These are phyloP conservation scores for Globisporangium emineosum DNA, from an alignment of 352 stramenopile genomes.

Conservation along the genomic window DNA sequence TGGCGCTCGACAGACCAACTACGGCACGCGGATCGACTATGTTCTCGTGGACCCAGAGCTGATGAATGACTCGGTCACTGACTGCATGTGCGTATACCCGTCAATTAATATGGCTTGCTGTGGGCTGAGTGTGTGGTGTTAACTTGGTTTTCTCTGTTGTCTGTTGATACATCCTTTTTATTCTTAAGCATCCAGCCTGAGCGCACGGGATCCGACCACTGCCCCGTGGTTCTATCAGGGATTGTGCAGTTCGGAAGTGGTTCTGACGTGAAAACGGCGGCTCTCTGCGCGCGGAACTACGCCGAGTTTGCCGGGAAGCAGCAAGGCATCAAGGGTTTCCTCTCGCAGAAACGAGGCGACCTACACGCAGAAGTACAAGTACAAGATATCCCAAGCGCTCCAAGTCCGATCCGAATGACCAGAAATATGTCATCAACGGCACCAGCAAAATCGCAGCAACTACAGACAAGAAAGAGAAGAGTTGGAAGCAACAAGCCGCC, in stretches of 20 bases:
- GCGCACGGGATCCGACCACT: conserved; percentile 75
- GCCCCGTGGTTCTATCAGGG: conserved; percentile 54
- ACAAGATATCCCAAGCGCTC: neutral
- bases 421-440: neutral
- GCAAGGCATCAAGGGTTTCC: conserved; percentile 56
- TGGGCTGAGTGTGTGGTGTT: neutral
- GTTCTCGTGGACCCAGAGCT: conserved; percentile 71
- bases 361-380: neutral
- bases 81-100: conserved; percentile 50
- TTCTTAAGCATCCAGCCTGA: conserved; percentile 42
- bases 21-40: conserved; percentile 90
- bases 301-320: conserved; percentile 77
- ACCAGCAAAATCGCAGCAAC: neutral
- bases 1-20: conserved; percentile 86
- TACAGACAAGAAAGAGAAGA: neutral
- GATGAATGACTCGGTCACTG: conserved; percentile 35
- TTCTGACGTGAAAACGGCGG: conserved; percentile 25
- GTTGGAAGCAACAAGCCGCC: neutral
- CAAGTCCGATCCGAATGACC: neutral
- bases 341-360: conserved; percentile 12
- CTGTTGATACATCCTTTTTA: neutral
- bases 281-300: conserved; percentile 69
- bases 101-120: too few relatives aligned
- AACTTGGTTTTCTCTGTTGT: neutral
- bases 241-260: conserved; percentile 31